phyloP scores from a whole-genome alignment of 2,329 filamentous ascomycete species.

The Hortaea werneckii region DNA sequence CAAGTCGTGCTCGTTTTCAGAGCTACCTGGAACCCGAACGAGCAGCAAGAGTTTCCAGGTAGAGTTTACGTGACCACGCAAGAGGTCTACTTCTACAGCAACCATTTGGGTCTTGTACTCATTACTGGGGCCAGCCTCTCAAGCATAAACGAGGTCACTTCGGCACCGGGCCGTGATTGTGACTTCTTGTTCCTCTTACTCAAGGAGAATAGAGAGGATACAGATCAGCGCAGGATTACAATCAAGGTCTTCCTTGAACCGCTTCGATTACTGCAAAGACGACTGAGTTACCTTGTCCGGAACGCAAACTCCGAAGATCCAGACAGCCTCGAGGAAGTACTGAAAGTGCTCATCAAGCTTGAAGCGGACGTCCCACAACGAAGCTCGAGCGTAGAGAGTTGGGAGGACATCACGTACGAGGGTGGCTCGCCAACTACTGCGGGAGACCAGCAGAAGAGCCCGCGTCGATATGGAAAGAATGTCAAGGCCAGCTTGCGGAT shows the following conservation, averaged over 20 bases:
- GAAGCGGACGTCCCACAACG: conserved; percentile 51
- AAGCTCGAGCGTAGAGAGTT: conserved; percentile 74
- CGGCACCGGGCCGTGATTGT: conserved; percentile 78
- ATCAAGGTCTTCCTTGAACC: conserved; percentile 92
- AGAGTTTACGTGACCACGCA: conserved; percentile 79
- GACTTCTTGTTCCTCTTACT: conserved; percentile 86
- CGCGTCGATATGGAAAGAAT: conserved; percentile 36
- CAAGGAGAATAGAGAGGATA: conserved; percentile 46
- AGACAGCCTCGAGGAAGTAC: conserved; percentile 56
- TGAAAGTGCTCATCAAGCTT: conserved; percentile 64
- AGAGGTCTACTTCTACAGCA: conserved; percentile 92
- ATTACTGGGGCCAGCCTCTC: conserved; percentile 68
- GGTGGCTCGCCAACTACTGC: conserved; percentile 29
- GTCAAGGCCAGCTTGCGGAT: conserved; percentile 50
- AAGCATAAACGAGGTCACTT: conserved; percentile 77
- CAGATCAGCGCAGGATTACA: conserved; percentile 61
- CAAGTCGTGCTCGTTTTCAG: conserved; percentile 86
- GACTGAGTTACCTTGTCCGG: conserved; percentile 76
- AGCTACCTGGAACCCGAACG: conserved; percentile 74
- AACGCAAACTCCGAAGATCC: conserved; percentile 65
- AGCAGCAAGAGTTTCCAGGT: conserved; percentile 68
- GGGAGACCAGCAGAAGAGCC: conserved; percentile 20
- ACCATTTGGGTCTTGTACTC: conserved; percentile 82
- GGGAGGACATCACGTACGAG: conserved; percentile 60
- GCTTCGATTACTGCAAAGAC: conserved; percentile 66